Evolutionary conservation across 371 early-diverging fungal genomes (phyloP).

Genomic region (Capniomyces stellatus): DNA sequence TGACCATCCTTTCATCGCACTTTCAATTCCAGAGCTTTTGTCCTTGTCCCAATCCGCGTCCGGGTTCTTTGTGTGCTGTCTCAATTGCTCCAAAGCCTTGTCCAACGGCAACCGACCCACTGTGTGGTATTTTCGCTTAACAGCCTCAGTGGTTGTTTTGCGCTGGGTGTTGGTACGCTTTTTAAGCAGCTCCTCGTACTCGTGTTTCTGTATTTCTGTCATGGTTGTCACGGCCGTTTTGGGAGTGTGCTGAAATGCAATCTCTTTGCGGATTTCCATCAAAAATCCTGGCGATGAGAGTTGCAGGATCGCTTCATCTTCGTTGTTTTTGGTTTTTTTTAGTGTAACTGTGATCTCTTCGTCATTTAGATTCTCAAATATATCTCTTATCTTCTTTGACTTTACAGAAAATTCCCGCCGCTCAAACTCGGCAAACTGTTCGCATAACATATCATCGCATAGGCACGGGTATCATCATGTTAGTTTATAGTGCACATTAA

Average conservation of each 20-base stretch:
- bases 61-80: conserved; percentile 30
- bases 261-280: conserved; percentile 40
- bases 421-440: conserved; percentile 55
- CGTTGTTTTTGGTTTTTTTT: conserved; percentile 55
- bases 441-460: not conserved
- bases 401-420: conserved; percentile 48
- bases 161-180: conserved; percentile 60
- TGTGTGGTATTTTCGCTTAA: conserved; percentile 64
- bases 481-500: conserved; percentile 1
- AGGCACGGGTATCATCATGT: not conserved
- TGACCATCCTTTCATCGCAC: conserved; percentile 88
- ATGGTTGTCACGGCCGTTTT: conserved; percentile 27
- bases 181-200: conserved; percentile 59
- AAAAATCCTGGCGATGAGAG: conserved; percentile 53
- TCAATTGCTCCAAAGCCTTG: conserved; percentile 70
- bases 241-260: conserved; percentile 39
- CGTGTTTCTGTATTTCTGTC: conserved; percentile 58
- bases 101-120: conserved; percentile 67
- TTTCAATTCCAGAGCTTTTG: conserved; percentile 38
- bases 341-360: conserved; percentile 69
- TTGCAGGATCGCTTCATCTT: conserved; percentile 55
- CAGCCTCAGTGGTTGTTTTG: conserved; percentile 54
- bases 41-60: conserved; percentile 13
- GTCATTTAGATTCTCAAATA: conserved; percentile 50
- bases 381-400: conserved; percentile 42